Base-by-base conservation (phyloP, 768 basidiomycete species). In the Boletus huronensis region DNA sequence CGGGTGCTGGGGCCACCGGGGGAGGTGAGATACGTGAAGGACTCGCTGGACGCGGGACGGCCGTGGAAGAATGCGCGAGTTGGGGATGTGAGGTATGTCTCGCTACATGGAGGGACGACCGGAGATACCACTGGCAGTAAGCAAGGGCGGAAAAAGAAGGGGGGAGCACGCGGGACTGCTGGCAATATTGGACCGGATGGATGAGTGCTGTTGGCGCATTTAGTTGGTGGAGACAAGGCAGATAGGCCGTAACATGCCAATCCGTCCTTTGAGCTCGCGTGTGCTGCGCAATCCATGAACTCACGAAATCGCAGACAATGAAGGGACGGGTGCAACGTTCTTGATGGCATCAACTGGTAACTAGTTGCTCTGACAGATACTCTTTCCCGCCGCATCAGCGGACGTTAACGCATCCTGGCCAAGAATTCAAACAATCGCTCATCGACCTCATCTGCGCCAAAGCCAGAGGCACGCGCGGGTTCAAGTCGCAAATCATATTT, bases 61-160 rank as follows among this genome's bases (percentile, higher is more conserved):
- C 80, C 77, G 28, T 83, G 79, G 78, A 68, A 66, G 55, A 82
- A 81, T 59, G 38, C 76, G 35, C 60, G 67, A 2, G 68, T 63
- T 43, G 71, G 61, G 14, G 62, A 66, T 11, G 61, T 71, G 38
- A 58, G 48, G 3, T 83, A 82, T 61, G 57, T 77, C 6, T 73
- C 76, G 1, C 63, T 67, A 0, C 59, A 65, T 21, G 43, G 43
- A 31, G 54, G 19, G 28, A 45, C 49, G n/a, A 32, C 42, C 3
- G 43, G 26, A n/a, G 40, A 31, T 14, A 19, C 38, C 23, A n/a
- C n/a, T n/a, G n/a, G n/a, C n/a, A 40, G 49, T 8, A 50, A 47
- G 44, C 34, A 23, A 38, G 9, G 54, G 19, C 40, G 47, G n/a
- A 53, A 16, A 35, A 57, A n/a, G 53, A 44, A 49, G 35, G 31